These are phyloP conservation scores for Straminergon stramineum DNA, from an alignment of 225 moss, liverwort and hornwort genomes.

Conservation along the genomic window DNA sequence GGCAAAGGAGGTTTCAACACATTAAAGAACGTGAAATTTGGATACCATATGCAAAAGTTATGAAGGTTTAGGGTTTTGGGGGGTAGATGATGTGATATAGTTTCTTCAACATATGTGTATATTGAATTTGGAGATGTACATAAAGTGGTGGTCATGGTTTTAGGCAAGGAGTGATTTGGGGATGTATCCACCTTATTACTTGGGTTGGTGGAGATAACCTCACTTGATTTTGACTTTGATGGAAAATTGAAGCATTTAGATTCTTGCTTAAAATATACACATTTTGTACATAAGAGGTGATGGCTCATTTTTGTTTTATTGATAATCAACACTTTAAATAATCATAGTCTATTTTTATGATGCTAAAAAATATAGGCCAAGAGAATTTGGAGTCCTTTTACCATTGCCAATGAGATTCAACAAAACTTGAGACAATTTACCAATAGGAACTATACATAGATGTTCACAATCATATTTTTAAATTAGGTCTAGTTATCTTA, in stretches of 20 bases:
- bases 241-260: rapidly evolving
- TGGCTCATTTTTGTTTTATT: rapidly evolving
- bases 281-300: neutral
- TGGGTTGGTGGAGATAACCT: neutral
- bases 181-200: neutral
- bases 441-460: neutral
- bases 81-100: neutral
- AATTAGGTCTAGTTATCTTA: neutral
- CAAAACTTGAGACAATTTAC: neutral
- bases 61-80: neutral
- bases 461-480: neutral
- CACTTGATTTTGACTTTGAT: rapidly evolving
- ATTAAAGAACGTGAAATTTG: rapidly evolving
- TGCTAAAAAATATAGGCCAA: no score
- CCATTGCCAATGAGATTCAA: neutral
- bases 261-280: neutral
- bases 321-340: neutral
- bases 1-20: neutral
- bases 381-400: neutral
- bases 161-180: no score
- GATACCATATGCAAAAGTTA: no score
- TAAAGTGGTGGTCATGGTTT: no score
- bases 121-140: neutral
- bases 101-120: neutral
- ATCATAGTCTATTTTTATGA: no score